Conservation (phyloP, 306 rosid species). For the Inga laurina region DNA sequence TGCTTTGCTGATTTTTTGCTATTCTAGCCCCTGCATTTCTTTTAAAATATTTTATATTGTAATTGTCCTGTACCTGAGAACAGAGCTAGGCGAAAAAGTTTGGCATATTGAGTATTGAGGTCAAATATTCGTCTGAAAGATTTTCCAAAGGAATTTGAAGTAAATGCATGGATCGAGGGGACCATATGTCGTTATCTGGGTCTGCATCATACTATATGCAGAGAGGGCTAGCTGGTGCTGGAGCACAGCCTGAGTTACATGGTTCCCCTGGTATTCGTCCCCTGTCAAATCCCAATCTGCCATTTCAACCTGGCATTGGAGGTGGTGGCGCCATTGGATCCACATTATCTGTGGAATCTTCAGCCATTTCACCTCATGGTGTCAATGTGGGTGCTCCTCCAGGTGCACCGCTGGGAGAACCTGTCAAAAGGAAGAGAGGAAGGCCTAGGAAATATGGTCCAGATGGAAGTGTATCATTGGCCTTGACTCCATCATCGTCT, state of each 20-base stretch:
- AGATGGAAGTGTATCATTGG: slow-evolving; percentile 84
- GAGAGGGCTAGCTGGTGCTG: slow-evolving; percentile 64
- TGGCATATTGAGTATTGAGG: slow-evolving; percentile 31
- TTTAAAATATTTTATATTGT: slow-evolving; percentile 21
- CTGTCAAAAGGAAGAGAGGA: slow-evolving; percentile 84
- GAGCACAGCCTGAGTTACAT: slow-evolving; percentile 65
- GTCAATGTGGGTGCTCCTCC: slow-evolving; percentile 67
- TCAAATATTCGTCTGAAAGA: slow-evolving; percentile 36
- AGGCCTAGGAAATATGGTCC: slow-evolving; percentile 92
- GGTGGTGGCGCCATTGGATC: slow-evolving; percentile 62
- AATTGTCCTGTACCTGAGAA: slow-evolving; percentile 37
- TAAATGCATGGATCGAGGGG: slow-evolving; percentile 98
- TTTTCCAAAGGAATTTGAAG: slow-evolving; percentile 28
- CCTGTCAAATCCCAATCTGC: slow-evolving; percentile 55
- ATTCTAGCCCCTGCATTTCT: slow-evolving; percentile 27
- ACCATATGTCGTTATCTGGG: slow-evolving; percentile 76
- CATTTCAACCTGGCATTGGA: slow-evolving; percentile 65
- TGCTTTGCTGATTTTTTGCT: slow-evolving; percentile 28
- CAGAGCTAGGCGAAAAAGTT: slow-evolving; percentile 39
- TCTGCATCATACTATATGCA: slow-evolving; percentile 77
- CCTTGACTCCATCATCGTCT: slow-evolving; percentile 63
- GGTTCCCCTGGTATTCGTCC: slow-evolving; percentile 57
- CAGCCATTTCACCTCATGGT: slow-evolving; percentile 64
- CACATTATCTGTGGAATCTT: slow-evolving; percentile 62
- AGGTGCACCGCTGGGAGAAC: slow-evolving; percentile 57